Evolutionary conservation across 768 basidiomycete genomes (phyloP).

Genomic region (Gymnopilus dilepis): DNA sequence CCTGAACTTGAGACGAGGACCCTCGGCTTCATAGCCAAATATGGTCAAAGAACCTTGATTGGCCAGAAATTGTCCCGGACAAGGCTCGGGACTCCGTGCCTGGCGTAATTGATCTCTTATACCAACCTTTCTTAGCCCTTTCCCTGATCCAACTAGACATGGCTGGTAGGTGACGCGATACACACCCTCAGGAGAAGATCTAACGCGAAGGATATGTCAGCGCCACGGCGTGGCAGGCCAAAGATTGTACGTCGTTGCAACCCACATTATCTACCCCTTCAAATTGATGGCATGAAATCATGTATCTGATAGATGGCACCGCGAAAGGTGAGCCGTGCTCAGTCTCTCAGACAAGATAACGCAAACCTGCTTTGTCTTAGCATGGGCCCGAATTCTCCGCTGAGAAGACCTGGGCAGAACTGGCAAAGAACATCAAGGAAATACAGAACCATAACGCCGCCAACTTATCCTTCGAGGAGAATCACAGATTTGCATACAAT

Average conservation of each 20-base stretch:
- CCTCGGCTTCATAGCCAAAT: conserved; percentile 12
- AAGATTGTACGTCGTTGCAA: conserved; percentile 48
- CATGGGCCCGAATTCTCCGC: conserved; percentile 77
- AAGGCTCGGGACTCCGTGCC: background rate
- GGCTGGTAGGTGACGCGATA: conserved; percentile 1
- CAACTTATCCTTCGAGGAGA: conserved; percentile 78
- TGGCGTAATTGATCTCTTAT: background rate
- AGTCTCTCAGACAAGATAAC: background rate
- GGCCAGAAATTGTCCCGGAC: background rate
- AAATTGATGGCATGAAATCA: conserved; percentile 11
- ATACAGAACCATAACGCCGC: conserved; percentile 95
- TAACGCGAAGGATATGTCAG: conserved; percentile 20
- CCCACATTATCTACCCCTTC: conserved; percentile 7
- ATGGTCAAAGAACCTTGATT: conserved; percentile 6
- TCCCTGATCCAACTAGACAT: conserved; percentile 1
- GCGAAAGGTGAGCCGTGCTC: conserved; percentile 40
- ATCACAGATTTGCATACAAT: conserved; percentile 93
- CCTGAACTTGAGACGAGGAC: background rate
- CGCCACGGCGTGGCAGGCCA: conserved; percentile 43
- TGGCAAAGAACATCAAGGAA: conserved; percentile 87
- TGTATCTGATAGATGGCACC: conserved; percentile 47
- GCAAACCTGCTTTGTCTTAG: conserved; percentile 41
- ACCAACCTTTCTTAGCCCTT: background rate
- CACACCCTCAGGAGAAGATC: background rate
- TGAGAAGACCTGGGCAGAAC: conserved; percentile 81